Conservation (phyloP, 805 yeast genomes). For the Yamadazyma akitaensis region DNA sequence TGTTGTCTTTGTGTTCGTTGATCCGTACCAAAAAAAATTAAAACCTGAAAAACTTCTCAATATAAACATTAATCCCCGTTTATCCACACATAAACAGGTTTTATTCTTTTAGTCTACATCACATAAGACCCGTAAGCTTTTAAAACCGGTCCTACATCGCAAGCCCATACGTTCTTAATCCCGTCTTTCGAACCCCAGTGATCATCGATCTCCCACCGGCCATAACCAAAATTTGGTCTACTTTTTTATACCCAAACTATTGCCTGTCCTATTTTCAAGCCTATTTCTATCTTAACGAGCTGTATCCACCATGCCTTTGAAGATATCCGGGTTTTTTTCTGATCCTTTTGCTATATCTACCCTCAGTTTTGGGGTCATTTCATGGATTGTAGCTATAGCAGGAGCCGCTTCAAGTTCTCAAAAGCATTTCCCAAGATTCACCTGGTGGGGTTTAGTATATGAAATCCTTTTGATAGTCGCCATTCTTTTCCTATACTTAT, state of each 20-base stretch:
- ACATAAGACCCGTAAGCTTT: not conserved
- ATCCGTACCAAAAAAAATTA: not conserved
- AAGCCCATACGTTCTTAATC: not conserved
- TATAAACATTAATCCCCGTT: slow-evolving; percentile 5
- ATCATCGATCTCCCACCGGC: not conserved
- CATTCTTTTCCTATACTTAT: slow-evolving; percentile 51
- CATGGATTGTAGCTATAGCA: slow-evolving; percentile 87
- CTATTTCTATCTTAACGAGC: not conserved
- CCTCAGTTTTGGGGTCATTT: slow-evolving; percentile 62
- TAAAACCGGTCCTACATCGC: not conserved
- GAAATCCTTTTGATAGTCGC: slow-evolving; percentile 59
- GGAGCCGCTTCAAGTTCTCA: slow-evolving; percentile 59
- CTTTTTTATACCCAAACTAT: not conserved
- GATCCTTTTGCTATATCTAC: slow-evolving; percentile 91
- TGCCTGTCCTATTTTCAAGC: not conserved
- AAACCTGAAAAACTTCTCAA: slow-evolving; percentile 4
- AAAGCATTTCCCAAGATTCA: slow-evolving; percentile 65
- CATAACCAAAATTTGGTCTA: not conserved
- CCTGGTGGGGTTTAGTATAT: slow-evolving; percentile 96
- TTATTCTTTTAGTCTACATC: not conserved
- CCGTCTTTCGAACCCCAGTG: not conserved
- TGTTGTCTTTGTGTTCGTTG: slow-evolving; percentile 3
- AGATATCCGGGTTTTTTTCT: slow-evolving; percentile 53
- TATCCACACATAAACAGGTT: not conserved
- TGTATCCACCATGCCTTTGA: slow-evolving; percentile 29